A percentile compares a stretch with the other conserved stretches of the same genome.
Conservation (phyloP, 73 alveolate species). For the Paraurostyla sp. region DNA sequence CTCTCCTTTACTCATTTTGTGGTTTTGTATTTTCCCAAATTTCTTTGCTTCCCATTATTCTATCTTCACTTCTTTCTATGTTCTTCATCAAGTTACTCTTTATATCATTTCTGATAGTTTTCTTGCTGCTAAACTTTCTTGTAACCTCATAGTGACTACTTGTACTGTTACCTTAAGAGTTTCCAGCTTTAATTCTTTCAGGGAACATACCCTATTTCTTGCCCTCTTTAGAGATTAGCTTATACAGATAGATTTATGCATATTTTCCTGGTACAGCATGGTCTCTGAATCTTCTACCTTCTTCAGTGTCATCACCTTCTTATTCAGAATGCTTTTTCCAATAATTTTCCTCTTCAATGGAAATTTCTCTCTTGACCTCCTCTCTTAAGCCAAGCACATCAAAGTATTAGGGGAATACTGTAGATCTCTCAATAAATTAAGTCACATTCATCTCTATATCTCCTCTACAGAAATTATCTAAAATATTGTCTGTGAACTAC, state of each 20-base stretch:
- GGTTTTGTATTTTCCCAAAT: background rate
- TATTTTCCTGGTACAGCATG: background rate
- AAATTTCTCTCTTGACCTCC: background rate
- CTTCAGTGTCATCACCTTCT: background rate
- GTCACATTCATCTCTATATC: background rate
- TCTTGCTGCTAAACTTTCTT: no score
- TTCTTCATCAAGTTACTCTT: conserved; percentile 17
- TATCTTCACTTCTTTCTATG: conserved; percentile 15
- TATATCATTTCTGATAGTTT: background rate
- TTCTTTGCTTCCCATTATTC: background rate
- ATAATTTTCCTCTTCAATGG: background rate
- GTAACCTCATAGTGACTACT: no score
- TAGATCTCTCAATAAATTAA: conserved; percentile 18
- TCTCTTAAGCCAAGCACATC: conserved; percentile 44
- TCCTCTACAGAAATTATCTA: conserved; percentile 32
- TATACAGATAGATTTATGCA: conserved; percentile 4
- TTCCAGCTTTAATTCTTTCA: background rate
- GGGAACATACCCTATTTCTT: background rate
- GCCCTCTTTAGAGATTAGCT: background rate
- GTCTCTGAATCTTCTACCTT: background rate
- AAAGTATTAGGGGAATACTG: background rate
- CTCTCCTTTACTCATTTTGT: background rate
- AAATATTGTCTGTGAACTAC: background rate
- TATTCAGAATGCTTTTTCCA: background rate
- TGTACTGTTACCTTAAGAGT: background rate